Conservation (phyloP, 352 stramenopile genomes). For the Albugo laibachii region DNA sequence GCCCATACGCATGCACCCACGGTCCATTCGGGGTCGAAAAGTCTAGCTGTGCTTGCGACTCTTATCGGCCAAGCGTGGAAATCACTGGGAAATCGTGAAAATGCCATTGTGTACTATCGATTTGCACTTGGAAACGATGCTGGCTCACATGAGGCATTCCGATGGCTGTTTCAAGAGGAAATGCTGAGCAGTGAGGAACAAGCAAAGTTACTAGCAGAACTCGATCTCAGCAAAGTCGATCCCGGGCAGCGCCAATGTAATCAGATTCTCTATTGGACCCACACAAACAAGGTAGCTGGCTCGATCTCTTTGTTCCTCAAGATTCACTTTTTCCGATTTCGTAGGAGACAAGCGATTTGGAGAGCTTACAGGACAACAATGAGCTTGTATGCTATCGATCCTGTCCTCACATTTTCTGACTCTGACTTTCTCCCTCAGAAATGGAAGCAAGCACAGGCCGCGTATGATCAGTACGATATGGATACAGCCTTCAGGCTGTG, state of each 20-base stretch:
- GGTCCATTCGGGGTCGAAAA: slow-evolving; percentile 51
- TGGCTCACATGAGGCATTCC: slow-evolving; percentile 34
- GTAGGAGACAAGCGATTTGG: too few relatives aligned
- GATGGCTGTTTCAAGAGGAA: not conserved
- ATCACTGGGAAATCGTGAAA: slow-evolving; percentile 63
- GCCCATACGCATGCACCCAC: slow-evolving; percentile 6
- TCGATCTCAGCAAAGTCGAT: not conserved
- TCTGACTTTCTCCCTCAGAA: slow-evolving; percentile 49
- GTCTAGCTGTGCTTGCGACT: slow-evolving; percentile 26
- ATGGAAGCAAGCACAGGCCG: slow-evolving; percentile 47
- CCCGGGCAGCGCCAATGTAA: slow-evolving; percentile 10
- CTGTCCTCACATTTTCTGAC: too few relatives aligned
- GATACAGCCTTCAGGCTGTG: slow-evolving; percentile 61
- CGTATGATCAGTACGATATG: slow-evolving; percentile 77
- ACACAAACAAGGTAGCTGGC: slow-evolving; percentile 47
- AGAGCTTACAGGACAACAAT: too few relatives aligned
- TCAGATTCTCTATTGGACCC: slow-evolving; percentile 48
- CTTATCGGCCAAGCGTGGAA: slow-evolving; percentile 74
- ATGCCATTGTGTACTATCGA: slow-evolving; percentile 50
- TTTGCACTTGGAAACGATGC: slow-evolving; percentile 66
- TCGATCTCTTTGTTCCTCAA: slow-evolving; percentile 36
- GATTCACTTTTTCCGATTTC: slow-evolving; percentile 18
- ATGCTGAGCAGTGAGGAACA: not conserved
- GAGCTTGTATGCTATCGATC: too few relatives aligned
- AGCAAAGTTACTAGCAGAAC: not conserved